These are phyloP conservation scores for Cryptococcus jaspeensis DNA, from an alignment of 1,284 basidiomycete genomes.

Conservation along the genomic window DNA sequence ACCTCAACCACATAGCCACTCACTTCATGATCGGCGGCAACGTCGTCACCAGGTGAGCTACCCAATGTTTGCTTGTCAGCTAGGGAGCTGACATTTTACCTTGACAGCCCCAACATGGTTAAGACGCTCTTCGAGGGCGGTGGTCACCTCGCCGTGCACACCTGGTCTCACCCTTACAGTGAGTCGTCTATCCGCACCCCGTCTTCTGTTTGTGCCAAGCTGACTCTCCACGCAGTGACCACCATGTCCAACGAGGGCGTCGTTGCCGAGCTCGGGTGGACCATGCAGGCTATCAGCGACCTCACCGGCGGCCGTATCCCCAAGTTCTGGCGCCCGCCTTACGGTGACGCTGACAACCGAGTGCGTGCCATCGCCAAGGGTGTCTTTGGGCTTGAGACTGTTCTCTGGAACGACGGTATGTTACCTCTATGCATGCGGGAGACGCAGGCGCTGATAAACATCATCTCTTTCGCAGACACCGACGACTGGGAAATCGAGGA, in stretches of 20 bases:
- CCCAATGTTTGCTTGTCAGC: not conserved
- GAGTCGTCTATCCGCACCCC: conserved; percentile 12
- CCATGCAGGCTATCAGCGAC: conserved; percentile 50
- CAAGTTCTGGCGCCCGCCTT: conserved; percentile 52
- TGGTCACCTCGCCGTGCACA: conserved; percentile 54
- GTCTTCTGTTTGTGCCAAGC: conserved; percentile 10
- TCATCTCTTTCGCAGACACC: conserved; percentile 29
- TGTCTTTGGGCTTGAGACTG: conserved; percentile 50
- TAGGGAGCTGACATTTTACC: conserved; percentile 9
- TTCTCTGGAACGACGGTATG: conserved; percentile 47
- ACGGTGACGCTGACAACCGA: conserved; percentile 56
- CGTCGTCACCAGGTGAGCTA: conserved; percentile 30
- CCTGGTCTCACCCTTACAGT: conserved; percentile 55
- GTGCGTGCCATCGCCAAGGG: conserved; percentile 55
- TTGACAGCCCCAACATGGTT: conserved; percentile 24
- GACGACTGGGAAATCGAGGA: conserved; percentile 50
- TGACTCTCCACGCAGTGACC: conserved; percentile 42
- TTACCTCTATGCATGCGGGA: not conserved
- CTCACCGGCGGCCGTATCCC: conserved; percentile 46
- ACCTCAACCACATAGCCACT: conserved; percentile 54
- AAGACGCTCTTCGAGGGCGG: conserved; percentile 32
- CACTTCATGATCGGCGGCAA: conserved; percentile 60
- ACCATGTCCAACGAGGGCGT: conserved; percentile 58
- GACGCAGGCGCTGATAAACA: not conserved
- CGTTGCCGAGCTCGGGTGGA: conserved; percentile 57